Conservation (phyloP, 305 asterid species). For the Fraxinus baroniana region DNA sequence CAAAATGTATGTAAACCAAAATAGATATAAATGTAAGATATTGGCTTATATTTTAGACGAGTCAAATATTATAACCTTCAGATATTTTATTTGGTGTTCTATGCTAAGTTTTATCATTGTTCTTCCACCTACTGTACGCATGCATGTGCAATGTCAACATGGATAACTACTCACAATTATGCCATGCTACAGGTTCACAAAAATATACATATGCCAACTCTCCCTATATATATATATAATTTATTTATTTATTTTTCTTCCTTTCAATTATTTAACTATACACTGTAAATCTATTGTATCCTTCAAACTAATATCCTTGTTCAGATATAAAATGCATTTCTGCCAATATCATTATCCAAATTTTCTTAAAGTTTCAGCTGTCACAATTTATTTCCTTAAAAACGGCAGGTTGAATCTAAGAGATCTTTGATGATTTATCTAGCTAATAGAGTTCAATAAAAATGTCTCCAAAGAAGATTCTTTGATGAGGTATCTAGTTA, state of each 20-base stretch:
- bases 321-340: not conserved
- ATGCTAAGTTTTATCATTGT: not conserved
- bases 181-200: not conserved
- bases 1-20: not conserved
- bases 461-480: not conserved
- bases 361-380: not conserved
- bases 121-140: conserved; percentile 5
- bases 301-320: not conserved
- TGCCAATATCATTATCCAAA: not conserved
- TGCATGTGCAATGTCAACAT: not conserved
- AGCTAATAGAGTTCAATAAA: not conserved
- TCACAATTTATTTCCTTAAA: not conserved
- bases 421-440: not conserved
- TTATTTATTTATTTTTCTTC: not conserved
- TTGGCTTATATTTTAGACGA: conserved; percentile 1
- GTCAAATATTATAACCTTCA: not conserved
- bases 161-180: not conserved
- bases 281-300: not conserved
- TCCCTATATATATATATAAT: not conserved
- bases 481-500: not conserved
- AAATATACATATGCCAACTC: not conserved
- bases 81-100: conserved; percentile 1
- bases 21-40: not conserved
- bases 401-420: not conserved
- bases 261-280: not conserved